Base-by-base conservation (phyloP, 2,329 filamentous ascomycete species). In the Calonectria montana region DNA sequence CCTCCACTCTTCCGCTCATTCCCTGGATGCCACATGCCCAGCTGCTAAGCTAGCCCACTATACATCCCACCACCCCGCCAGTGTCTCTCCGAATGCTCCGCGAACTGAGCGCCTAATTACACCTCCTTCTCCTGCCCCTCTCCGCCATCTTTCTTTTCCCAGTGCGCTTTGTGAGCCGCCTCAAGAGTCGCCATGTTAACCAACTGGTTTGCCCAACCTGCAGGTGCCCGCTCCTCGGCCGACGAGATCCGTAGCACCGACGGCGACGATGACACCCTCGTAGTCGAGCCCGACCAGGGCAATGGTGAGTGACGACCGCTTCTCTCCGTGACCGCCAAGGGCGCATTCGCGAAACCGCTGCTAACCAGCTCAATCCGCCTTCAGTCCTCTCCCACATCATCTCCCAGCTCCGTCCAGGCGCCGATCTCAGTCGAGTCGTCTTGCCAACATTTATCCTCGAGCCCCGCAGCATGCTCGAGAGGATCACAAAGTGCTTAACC, bases 401-500 rank as follows among this genome's bases (percentile, higher is more conserved):
- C 81, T 97, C 96, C 65, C 97, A 99, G 86, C 89, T 99, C 74
- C 94, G 97, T 74, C 97, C 97, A 15, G 97, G 97, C 76, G 97
- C 97, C 79, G 97, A 99, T 83, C 88, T 99, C 78, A 98, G 95
- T 84, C 91, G 96, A 78, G 96, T 99, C 74, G 96, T 97, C 41
- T 88, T 99, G 69, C 97, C 97, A 47, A 99, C 97, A 59, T 99
- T 99, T 83, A 99, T 99, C 80, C 91, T 99, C 78, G 97, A 99
- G 84, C 97, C 97, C 27, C 92, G 96, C 81, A 98, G 96, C 79
- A 99, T 99, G 97, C 87, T 99, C 79, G 97, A 99, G 86, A 92
- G 97, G 79, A 99, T 99, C 83, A 99, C 97, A 80, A 99, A 99
- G 96, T 98, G 87, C 55, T 64, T 47, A 13, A 16, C 29, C 21